Base-by-base conservation (phyloP, 768 basidiomycete genomes). In the Fomitopsis pulvina region DNA sequence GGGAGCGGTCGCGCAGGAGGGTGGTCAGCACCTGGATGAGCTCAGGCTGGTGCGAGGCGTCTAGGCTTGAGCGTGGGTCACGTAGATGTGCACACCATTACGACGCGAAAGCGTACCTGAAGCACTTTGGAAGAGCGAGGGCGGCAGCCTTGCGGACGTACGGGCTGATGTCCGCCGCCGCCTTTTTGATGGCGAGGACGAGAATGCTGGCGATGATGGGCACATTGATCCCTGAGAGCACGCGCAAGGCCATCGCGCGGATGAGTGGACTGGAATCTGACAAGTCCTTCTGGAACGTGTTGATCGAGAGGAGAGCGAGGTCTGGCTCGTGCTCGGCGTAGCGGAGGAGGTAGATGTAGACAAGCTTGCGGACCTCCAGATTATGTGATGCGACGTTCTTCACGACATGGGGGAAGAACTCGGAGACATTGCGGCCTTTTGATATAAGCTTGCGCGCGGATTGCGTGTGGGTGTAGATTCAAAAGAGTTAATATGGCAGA, bases 251-350 rank as follows among this genome's bases (percentile, higher is more conserved):
- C 90, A 97, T 95, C 11, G 93, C 92, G 20, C 96, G 84, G 51
- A 98, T 97, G 59, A 96, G 79, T 0, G 94, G 95, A 53, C 87
- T 96, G 27, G 83, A 73, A 60, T 98, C 96, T 3, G 85, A 82
- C 26, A 99, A 74, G 68, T 99, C 96, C 67, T 91, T 92, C 66
- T 99, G 96, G 63, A 98, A 97, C 1, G 95, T 95, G 69, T 99
- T 99, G 72, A 99, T 95, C 2, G 93, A 94, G 26, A 99, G 76
- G 43, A 99, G 70, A 1, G 95, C 89, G 42, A 98, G 83, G 66
- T 98, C 96, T 12, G 96, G 94, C 60, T 96, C 93, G 28, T 84
- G 80, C 37, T 89, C 84, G 44, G 96, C 92, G 67, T 96, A 94
- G 52, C 92, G 85, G 40, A 98, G 73, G 56, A 99, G 84, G 71